A percentile compares a stretch with the other conserved stretches of the same genome.
phyloP scores from a whole-genome alignment of 352 stramenopile species.

The Globisporangium viniferum region DNA sequence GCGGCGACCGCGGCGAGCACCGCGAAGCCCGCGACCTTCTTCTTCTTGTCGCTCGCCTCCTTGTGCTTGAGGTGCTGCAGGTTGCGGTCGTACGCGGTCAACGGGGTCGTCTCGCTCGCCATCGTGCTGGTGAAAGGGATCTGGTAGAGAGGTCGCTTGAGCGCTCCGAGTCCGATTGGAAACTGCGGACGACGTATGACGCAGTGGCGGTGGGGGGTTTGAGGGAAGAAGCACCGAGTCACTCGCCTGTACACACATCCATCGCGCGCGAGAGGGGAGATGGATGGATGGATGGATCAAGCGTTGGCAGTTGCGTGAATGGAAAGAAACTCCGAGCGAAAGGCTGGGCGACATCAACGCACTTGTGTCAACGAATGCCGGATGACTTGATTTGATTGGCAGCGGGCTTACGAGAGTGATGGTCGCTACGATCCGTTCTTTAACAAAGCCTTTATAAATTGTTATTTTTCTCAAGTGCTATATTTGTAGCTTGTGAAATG shows the following conservation, averaged over 20 bases:
- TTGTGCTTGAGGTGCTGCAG: constrained; percentile 17
- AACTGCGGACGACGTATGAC: background rate
- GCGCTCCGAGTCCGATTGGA: background rate
- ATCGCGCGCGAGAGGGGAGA: background rate
- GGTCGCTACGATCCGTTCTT: background rate
- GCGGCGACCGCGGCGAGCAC: constrained; percentile 12
- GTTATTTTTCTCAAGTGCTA: too few species aligned
- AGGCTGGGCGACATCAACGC: background rate
- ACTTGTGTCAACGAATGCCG: background rate
- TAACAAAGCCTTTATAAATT: background rate
- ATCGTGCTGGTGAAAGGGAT: background rate
- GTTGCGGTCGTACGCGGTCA: constrained; percentile 20
- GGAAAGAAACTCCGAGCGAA: background rate
- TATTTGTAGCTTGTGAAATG: too few species aligned
- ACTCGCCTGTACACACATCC: constrained; percentile 1
- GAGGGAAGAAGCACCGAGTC: background rate
- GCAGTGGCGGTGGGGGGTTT: background rate
- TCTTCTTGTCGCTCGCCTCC: constrained; percentile 16
- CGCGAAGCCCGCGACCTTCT: constrained; percentile 13
- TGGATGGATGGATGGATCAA: background rate
- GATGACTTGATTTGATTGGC: constrained; percentile 1
- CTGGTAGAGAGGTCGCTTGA: background rate
- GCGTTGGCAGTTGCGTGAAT: constrained; percentile 3
- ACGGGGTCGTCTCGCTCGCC: constrained; percentile 15
- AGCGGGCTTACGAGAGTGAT: background rate